These are phyloP conservation scores for Cladobotryum mycophilum DNA, from an alignment of 2,329 filamentous ascomycete genomes.

Conservation along the genomic window DNA sequence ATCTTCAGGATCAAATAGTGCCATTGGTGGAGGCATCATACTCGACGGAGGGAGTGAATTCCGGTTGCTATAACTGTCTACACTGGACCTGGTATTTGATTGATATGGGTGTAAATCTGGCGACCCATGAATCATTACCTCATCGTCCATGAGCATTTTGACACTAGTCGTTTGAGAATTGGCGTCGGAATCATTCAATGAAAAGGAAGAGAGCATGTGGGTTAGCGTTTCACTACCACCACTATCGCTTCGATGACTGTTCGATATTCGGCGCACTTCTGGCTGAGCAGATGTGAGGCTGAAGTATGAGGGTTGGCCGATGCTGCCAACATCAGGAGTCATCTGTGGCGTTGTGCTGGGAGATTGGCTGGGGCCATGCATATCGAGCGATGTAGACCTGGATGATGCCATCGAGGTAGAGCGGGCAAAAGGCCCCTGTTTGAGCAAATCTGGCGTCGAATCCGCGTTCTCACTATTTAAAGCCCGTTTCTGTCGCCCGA, in stretches of 20 bases:
- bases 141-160: constrained; percentile 66
- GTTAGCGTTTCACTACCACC: constrained; percentile 81
- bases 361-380: constrained; percentile 66
- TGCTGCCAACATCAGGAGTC: constrained; percentile 59
- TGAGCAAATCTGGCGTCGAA: constrained; percentile 84
- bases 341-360: constrained; percentile 81
- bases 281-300: constrained; percentile 54
- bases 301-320: constrained; percentile 91
- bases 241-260: constrained; percentile 80
- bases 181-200: constrained; percentile 56
- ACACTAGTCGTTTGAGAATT: constrained; percentile 38
- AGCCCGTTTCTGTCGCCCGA: constrained; percentile 92
- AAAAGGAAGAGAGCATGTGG: constrained; percentile 75
- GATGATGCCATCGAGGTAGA: constrained; percentile 83
- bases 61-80: constrained; percentile 26
- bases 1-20: constrained; percentile 91
- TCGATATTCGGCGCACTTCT: constrained; percentile 64
- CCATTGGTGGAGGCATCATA: constrained; percentile 88
- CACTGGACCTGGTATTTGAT: constrained; percentile 23
- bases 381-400: constrained; percentile 86
- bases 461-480: constrained; percentile 71
- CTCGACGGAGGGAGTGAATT: constrained; percentile 42
- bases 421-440: constrained; percentile 83
- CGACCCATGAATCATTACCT: constrained; percentile 65
- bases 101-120: constrained; percentile 60